Conservation (phyloP, 1,284 basidiomycete species). For the Sporisorium sorghi region DNA sequence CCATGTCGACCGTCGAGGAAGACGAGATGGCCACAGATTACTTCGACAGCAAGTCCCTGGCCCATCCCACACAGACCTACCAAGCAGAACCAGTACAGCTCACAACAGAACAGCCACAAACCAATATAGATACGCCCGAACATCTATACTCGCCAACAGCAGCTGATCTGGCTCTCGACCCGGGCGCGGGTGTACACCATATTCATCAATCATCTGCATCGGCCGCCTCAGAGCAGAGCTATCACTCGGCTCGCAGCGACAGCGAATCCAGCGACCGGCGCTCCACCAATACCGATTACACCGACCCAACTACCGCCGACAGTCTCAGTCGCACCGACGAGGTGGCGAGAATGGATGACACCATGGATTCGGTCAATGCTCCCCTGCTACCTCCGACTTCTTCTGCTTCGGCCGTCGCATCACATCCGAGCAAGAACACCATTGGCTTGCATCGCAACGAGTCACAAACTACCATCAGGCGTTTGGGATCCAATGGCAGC, state of each 20-base stretch:
- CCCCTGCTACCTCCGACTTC: constrained; percentile 2
- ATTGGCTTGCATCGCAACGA: constrained; percentile 68
- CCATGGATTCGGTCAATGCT: not conserved
- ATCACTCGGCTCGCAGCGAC: constrained; percentile 56
- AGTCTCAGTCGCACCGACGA: constrained; percentile 35
- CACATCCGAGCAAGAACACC: constrained; percentile 21
- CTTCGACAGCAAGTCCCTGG: constrained; percentile 18
- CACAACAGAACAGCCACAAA: not conserved
- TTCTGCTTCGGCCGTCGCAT: not conserved
- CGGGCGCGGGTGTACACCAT: constrained; percentile 3
- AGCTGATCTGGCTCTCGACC: not conserved
- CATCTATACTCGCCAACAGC: not conserved
- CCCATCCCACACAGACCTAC: not conserved
- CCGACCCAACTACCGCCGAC: constrained; percentile 53
- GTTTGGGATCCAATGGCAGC: constrained; percentile 58
- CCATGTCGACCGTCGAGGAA: constrained; percentile 61
- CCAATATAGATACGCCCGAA: not conserved
- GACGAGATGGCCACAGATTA: constrained; percentile 26
- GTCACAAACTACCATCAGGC: constrained; percentile 71
- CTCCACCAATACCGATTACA: constrained; percentile 50
- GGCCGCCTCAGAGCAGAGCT: constrained; percentile 56
- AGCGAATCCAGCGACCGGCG: constrained; percentile 59
- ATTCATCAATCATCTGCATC: constrained; percentile 40
- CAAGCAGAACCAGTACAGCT: not conserved
- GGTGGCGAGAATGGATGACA: constrained; percentile 3